phyloP scores from a whole-genome alignment of 306 rosid species.

The Carpinus viminea region DNA sequence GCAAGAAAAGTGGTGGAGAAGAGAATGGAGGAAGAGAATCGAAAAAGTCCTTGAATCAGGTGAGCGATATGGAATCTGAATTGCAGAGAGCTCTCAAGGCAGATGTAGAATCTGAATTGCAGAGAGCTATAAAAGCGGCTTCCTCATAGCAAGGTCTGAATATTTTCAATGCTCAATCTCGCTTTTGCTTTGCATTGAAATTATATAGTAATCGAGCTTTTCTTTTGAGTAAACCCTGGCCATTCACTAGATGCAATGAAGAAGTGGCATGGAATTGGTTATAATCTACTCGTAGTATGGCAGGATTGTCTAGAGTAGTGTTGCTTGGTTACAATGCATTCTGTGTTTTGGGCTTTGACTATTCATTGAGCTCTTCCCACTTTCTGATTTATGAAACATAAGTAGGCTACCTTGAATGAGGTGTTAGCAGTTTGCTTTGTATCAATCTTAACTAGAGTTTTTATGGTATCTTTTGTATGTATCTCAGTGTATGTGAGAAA shows the following conservation, averaged over 20 bases:
- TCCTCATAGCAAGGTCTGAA: slow-evolving; percentile 52
- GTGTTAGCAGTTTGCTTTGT: not conserved
- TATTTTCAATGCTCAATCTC: slow-evolving; percentile 20
- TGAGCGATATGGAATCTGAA: slow-evolving; percentile 69
- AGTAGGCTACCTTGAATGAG: slow-evolving; percentile 16
- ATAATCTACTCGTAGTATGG: not conserved
- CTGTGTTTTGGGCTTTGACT: not conserved
- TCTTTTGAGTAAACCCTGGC: not conserved
- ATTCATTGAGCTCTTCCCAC: not conserved
- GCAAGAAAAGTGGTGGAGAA: slow-evolving; percentile 44
- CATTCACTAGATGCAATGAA: not conserved
- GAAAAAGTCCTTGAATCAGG: slow-evolving; percentile 39
- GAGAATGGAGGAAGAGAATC: slow-evolving; percentile 46
- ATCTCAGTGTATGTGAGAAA: not conserved
- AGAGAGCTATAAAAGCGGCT: slow-evolving; percentile 85
- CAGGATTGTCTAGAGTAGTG: slow-evolving; percentile 12
- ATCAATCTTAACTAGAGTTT: not conserved
- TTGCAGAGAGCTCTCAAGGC: slow-evolving; percentile 69
- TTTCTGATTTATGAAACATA: not conserved
- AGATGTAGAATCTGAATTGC: slow-evolving; percentile 77
- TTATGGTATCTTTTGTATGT: not conserved
- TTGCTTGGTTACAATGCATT: not conserved
- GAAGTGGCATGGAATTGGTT: not conserved
- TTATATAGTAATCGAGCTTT: slow-evolving; percentile 32
- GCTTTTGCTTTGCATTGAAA: slow-evolving; percentile 18